Conservation (phyloP, 1,284 basidiomycete genomes). For the Ganoderma meredithae region DNA sequence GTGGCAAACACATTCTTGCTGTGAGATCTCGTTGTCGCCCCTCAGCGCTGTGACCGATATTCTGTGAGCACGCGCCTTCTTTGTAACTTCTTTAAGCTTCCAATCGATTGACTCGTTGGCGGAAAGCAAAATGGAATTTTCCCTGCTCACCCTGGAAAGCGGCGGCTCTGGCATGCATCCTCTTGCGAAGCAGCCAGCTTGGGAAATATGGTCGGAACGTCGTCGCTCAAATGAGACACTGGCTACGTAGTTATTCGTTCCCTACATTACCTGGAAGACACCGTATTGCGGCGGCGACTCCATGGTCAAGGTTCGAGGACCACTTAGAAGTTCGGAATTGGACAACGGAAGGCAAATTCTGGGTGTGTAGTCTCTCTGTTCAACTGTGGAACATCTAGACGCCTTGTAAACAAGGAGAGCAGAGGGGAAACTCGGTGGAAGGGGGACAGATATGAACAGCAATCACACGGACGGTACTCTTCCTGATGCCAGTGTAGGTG, state of each 20-base stretch:
- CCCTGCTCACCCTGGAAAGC: not conserved
- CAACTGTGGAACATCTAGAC: slow-evolving; percentile 56
- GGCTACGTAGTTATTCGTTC: not conserved
- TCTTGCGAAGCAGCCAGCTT: not conserved
- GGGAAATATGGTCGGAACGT: not conserved
- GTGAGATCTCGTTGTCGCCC: not conserved
- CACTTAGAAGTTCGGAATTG: not conserved
- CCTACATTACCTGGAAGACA: not conserved
- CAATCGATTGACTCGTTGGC: not conserved
- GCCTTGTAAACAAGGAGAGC: too few relatives aligned
- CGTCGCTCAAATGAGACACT: not conserved
- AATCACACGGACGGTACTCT: slow-evolving; percentile 96
- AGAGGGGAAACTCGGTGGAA: not conserved
- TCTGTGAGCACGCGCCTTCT: not conserved
- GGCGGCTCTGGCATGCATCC: not conserved
- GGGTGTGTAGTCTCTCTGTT: slow-evolving; percentile 91
- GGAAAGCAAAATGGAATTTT: not conserved
- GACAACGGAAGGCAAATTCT: not conserved
- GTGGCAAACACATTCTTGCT: not conserved
- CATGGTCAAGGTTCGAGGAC: not conserved
- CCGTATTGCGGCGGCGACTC: not conserved
- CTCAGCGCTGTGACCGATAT: not conserved
- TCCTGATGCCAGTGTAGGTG: slow-evolving; percentile 97
- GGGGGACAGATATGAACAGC: slow-evolving; percentile 65
- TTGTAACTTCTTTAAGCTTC: not conserved